Base-by-base conservation (phyloP, 306 rosid genomes). In the Ormosia emarginata region DNA sequence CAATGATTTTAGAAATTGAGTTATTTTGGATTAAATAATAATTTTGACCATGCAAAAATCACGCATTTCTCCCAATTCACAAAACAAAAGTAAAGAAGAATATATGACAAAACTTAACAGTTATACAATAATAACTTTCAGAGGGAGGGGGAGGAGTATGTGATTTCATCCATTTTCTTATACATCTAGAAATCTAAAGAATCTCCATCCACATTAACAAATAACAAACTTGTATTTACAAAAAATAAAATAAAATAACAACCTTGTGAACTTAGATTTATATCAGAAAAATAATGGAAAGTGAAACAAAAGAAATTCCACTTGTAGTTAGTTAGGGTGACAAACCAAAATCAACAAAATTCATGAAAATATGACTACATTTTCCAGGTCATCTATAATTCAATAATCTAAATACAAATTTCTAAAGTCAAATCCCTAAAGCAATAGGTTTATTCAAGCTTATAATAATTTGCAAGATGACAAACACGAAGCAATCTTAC, bases 281-380 rank as follows among this genome's bases (percentile, higher is more conserved):
- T 2, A 78, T 33, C 18, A 62, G 49, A 32, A 34, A 44, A 76
- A 39, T 9, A 66, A 52, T 29, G 4, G 40, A 39, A 29, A 14
- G 36, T 12, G 57, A 78, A 66, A 39, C 57, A 78, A 52, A 79
- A 66, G 32, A 39, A 62, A 74, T 55, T 74, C 8, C 69, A 52
- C 11, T 14, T 24, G 50, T 64, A 37, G 67, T 64, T 65, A 41
- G 29, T 24, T 67, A 14, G 46, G 43, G 30, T 58, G 14, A 34
- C 33, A 4, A 33, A 29, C 58, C 74, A 40, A 73, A 73, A 74
- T 65, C 41, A 74, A 65, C 12, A 15, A 43, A 32, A 77, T 53
- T 53, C 15, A 81, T 30, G 34, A 36, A 66, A 67, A 47, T 41
- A 74, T 36, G 56, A 24, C 64, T n/a, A 37, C 33, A 49, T 47